Conservation (phyloP, 257 asterid genomes). For the Datura wrightii region DNA sequence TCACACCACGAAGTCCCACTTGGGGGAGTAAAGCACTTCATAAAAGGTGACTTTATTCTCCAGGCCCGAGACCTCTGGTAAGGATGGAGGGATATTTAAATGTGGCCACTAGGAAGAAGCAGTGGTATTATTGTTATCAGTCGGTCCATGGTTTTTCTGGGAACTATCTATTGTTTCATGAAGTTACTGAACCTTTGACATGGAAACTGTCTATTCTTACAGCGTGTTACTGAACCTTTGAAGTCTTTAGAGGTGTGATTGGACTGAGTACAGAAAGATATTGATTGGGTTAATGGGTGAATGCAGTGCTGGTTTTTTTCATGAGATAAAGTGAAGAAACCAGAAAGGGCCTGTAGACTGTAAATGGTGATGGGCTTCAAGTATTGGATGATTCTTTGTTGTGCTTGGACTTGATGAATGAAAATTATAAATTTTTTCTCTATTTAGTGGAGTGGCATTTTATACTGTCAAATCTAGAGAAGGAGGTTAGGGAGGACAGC, state of each 20-base stretch:
- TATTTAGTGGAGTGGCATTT: not conserved
- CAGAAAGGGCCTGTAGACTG: not conserved
- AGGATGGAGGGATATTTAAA: not conserved
- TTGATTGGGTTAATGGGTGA: not conserved
- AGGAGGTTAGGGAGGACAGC: not conserved
- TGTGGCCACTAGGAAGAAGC: not conserved
- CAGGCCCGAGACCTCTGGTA: not conserved
- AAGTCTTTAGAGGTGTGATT: not conserved
- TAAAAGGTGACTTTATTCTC: not conserved
- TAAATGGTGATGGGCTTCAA: not conserved
- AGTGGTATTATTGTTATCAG: not conserved
- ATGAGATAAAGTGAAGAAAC: not conserved
- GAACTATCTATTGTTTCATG: not conserved
- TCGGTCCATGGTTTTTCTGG: not conserved
- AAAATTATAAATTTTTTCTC: not conserved
- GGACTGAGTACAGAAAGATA: not conserved
- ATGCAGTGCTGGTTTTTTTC: not conserved
- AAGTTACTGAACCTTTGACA: not conserved
- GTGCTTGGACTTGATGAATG: not conserved
- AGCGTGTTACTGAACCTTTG: not conserved
- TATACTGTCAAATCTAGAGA: not conserved
- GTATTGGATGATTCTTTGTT: not conserved
- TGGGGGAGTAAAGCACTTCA: not conserved
- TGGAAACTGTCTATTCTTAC: not conserved
- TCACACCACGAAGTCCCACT: not conserved